Evolutionary conservation across 1,284 basidiomycete species (phyloP).

Genomic region (Cryptococcus jaspeensis): DNA sequence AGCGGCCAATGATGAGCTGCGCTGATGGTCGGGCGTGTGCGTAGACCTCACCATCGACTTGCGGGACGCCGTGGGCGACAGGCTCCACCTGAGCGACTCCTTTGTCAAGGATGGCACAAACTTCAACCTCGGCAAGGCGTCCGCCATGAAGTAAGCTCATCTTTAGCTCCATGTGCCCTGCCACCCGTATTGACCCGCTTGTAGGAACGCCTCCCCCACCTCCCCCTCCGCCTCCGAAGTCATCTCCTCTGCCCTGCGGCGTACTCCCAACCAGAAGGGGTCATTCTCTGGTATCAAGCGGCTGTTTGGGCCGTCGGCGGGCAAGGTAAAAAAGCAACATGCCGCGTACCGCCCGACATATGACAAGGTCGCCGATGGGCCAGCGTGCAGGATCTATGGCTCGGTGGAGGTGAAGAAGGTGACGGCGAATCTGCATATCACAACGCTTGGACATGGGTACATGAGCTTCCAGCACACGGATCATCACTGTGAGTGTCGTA

Average conservation of each 20-base stretch:
- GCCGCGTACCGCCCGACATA: slow-evolving; percentile 67
- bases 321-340: slow-evolving; percentile 26
- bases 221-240: slow-evolving; percentile 41
- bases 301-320: slow-evolving; percentile 48
- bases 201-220: slow-evolving; percentile 16
- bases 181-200: not conserved
- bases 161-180: not conserved
- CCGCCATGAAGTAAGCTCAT: slow-evolving; percentile 61
- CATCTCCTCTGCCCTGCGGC: slow-evolving; percentile 37
- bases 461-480: slow-evolving; percentile 81
- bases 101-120: slow-evolving; percentile 84
- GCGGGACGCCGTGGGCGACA: slow-evolving; percentile 87
- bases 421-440: slow-evolving; percentile 85
- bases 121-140: slow-evolving; percentile 82
- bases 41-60: slow-evolving; percentile 87
- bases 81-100: slow-evolving; percentile 77
- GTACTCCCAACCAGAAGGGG: slow-evolving; percentile 41
- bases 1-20: not conserved
- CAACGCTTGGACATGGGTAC: slow-evolving; percentile 93
- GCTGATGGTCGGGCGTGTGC: not conserved
- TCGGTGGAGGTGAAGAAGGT: slow-evolving; percentile 84
- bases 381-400: slow-evolving; percentile 82
- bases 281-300: slow-evolving; percentile 41
- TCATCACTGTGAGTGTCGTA: slow-evolving; percentile 61
- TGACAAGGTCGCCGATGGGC: slow-evolving; percentile 64